These are phyloP conservation scores for Circinella umbellata DNA, from an alignment of 371 early-diverging fungal species.

Conservation along the genomic window DNA sequence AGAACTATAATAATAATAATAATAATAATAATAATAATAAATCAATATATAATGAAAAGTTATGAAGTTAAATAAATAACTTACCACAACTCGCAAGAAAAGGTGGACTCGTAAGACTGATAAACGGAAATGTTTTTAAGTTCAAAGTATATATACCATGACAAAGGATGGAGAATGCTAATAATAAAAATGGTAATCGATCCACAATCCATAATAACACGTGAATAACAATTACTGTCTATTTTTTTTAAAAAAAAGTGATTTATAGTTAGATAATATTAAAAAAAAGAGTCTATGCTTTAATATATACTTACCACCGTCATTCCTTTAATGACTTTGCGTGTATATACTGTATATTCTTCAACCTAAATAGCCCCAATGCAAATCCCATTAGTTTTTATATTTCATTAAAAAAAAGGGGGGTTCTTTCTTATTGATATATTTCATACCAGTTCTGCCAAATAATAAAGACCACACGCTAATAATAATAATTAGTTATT, in stretches of 20 bases:
- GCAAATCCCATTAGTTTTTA: neutral
- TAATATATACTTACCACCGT: conserved; percentile 56
- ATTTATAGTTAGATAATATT: neutral
- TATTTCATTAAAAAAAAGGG: neutral
- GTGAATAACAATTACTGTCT: conserved; percentile 68
- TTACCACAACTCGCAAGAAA: conserved; percentile 75
- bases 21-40: no score
- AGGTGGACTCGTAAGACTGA: conserved; percentile 62
- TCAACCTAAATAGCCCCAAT: conserved; percentile 55
- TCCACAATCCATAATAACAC: conserved; percentile 71
- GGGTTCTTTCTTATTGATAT: conserved; percentile 9
- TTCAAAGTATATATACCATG: conserved; percentile 75
- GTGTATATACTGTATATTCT: conserved; percentile 84
- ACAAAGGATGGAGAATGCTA: conserved; percentile 70
- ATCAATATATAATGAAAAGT: no score
- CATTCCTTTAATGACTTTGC: conserved; percentile 73
- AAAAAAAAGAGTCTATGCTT: neutral
- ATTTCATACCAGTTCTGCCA: conserved; percentile 69
- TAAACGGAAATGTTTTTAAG: conserved; percentile 75
- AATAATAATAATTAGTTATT: neutral
- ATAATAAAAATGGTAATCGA: conserved; percentile 65
- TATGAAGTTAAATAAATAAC: conserved; percentile 9
- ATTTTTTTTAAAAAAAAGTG: neutral
- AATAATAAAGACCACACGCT: conserved; percentile 89
- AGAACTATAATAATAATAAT: conserved; percentile 52